These are phyloP conservation scores for Drechslerella coelobrocha DNA, from an alignment of 2,329 filamentous ascomycete species.

Conservation along the genomic window DNA sequence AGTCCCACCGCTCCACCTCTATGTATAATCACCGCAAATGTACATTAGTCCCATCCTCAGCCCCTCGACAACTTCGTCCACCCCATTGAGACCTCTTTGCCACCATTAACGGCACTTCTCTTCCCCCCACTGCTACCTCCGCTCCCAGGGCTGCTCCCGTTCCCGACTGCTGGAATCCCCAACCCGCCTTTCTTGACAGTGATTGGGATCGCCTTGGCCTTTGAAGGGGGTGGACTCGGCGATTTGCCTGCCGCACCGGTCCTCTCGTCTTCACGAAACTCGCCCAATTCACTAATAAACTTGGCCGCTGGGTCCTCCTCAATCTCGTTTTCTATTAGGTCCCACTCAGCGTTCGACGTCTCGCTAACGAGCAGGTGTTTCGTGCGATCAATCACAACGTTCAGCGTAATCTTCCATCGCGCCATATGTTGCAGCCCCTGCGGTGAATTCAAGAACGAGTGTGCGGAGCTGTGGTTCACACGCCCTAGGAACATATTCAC, in stretches of 20 bases:
- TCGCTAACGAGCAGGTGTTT: conserved; percentile 47
- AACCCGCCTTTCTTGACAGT: conserved; percentile 38
- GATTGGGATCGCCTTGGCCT: conserved; percentile 43
- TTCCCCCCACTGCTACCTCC: conserved; percentile 32
- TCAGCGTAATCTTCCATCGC: conserved; percentile 44
- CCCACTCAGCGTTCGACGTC: conserved; percentile 48
- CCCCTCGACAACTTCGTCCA: conserved; percentile 48
- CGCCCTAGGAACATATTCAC: conserved; percentile 50
- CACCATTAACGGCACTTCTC: conserved; percentile 43
- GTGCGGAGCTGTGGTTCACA: conserved; percentile 48
- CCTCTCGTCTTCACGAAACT: conserved; percentile 40
- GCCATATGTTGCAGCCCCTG: conserved; percentile 44
- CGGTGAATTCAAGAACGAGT: conserved; percentile 46
- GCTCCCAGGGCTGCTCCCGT: conserved; percentile 41
- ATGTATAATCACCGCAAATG: no score
- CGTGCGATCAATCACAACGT: conserved; percentile 43
- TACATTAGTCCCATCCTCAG: not conserved
- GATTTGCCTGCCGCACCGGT: conserved; percentile 13
- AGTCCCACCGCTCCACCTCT: no score
- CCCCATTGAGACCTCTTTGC: conserved; percentile 37
- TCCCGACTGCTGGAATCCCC: conserved; percentile 43
- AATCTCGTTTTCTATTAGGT: conserved; percentile 49
- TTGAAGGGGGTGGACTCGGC: conserved; percentile 28
- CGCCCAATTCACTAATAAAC: conserved; percentile 48
- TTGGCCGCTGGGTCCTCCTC: conserved; percentile 44